phyloP scores from a whole-genome alignment of 2,329 filamentous ascomycete genomes.

The Didymella lethalis region DNA sequence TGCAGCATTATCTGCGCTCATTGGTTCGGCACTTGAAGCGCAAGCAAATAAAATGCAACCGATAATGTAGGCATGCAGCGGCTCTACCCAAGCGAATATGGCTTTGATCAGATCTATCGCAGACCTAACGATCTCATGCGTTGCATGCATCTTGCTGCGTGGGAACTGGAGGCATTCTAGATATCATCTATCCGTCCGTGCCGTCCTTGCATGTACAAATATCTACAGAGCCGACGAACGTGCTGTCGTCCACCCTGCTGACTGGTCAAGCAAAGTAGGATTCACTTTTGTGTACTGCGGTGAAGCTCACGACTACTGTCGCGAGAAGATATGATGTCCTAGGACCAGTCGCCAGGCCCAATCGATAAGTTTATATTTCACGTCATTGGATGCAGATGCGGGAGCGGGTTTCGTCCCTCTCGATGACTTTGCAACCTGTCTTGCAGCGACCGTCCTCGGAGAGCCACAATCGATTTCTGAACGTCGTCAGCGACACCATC shows the following conservation, averaged over 20 bases:
- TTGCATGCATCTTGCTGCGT: constrained; percentile 23
- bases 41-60: constrained; percentile 36
- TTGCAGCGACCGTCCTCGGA: constrained; percentile 34
- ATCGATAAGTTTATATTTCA: constrained; percentile 32
- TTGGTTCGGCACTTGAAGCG: constrained; percentile 26
- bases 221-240: not conserved
- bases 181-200: not conserved
- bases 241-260: constrained; percentile 9
- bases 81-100: constrained; percentile 9
- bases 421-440: constrained; percentile 36
- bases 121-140: constrained; percentile 5
- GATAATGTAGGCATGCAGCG: constrained; percentile 35
- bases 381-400: constrained; percentile 32
- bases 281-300: constrained; percentile 45
- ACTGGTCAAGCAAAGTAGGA: constrained; percentile 31
- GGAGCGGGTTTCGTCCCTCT: constrained; percentile 36
- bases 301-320: constrained; percentile 42
- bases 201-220: not conserved
- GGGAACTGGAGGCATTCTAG: not conserved
- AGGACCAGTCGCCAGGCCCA: constrained; percentile 31
- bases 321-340: constrained; percentile 39
- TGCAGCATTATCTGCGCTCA: constrained; percentile 35
- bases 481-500: constrained; percentile 36
- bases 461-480: constrained; percentile 32
- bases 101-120: not conserved